Conservation (phyloP, 2,329 filamentous ascomycete species). For the Bipolaris victoriae region DNA sequence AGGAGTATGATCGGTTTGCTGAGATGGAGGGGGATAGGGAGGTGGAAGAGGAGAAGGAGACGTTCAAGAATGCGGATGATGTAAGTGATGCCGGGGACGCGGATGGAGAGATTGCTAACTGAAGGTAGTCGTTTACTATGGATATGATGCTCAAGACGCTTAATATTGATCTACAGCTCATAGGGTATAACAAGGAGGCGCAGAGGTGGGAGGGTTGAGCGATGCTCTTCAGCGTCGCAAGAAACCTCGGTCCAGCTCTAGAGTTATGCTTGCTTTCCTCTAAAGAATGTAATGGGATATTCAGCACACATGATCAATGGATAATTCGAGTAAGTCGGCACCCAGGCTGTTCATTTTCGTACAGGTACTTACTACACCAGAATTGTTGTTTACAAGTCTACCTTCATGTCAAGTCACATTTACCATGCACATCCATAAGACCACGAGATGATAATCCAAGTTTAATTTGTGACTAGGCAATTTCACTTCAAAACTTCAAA, state of each 20-base stretch:
- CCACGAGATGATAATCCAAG: too few relatives aligned
- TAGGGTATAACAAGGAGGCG: constrained; percentile 65
- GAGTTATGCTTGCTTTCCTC: neutral
- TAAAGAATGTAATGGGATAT: neutral
- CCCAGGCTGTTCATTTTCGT: neutral
- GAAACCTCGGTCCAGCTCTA: neutral
- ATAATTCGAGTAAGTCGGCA: neutral
- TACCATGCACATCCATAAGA: neutral
- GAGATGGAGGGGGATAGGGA: constrained; percentile 47
- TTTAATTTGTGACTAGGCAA: too few relatives aligned
- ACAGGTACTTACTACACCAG: neutral
- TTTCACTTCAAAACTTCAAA: constrained; percentile 18
- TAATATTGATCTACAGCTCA: constrained; percentile 66
- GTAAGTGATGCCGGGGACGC: constrained; percentile 32
- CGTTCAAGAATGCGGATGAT: constrained; percentile 44
- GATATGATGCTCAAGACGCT: constrained; percentile 71
- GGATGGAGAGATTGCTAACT: constrained; percentile 12
- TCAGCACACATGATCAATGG: neutral
- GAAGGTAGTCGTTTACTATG: constrained; percentile 66
- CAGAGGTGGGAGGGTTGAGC: constrained; percentile 64
- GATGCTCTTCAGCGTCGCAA: neutral
- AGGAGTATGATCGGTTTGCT: constrained; percentile 56
- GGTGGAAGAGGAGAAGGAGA: constrained; percentile 51
- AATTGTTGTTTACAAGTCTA: constrained; percentile 5
- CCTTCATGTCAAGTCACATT: neutral